Percentiles rank a stretch among this genome's conserved stretches.
Conservation (phyloP, 148 eudicot species). For the Camellia sinensis region DNA sequence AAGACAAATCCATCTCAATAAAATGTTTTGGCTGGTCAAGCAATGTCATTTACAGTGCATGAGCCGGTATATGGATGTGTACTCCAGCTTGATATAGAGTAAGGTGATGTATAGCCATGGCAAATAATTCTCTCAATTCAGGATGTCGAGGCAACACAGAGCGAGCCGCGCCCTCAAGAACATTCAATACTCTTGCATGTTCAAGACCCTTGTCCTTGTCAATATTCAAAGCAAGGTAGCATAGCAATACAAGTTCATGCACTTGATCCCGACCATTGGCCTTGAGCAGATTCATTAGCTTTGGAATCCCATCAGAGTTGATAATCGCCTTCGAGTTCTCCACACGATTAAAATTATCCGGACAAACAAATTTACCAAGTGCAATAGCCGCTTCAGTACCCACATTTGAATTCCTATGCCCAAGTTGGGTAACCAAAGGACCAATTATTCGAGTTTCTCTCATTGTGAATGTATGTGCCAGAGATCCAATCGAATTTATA, state of each 20-base stretch:
- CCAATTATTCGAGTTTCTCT: conserved; percentile 62
- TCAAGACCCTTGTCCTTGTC: conserved; percentile 66
- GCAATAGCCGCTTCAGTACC: conserved; percentile 68
- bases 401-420: conserved; percentile 36
- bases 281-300: conserved; percentile 48
- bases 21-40: background rate
- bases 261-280: conserved; percentile 40
- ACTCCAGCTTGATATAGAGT: conserved; percentile 58
- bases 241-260: conserved; percentile 55
- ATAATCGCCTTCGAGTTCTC: conserved; percentile 68
- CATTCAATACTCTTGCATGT: conserved; percentile 54
- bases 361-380: conserved; percentile 53
- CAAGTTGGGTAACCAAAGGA: conserved; percentile 57
- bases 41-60: conserved; percentile 17
- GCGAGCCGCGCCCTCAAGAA: conserved; percentile 53
- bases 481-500: conserved; percentile 61
- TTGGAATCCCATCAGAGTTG: conserved; percentile 59
- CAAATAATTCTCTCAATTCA: conserved; percentile 44
- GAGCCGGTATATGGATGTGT: conserved; percentile 41
- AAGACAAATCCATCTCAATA: conserved; percentile 9
- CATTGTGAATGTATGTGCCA: conserved; percentile 61
- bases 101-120: conserved; percentile 58
- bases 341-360: conserved; percentile 53
- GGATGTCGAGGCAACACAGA: conserved; percentile 51
- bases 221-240: conserved; percentile 55